Conservation (phyloP, 208 protist species). For the Trichomonas tenax region DNA sequence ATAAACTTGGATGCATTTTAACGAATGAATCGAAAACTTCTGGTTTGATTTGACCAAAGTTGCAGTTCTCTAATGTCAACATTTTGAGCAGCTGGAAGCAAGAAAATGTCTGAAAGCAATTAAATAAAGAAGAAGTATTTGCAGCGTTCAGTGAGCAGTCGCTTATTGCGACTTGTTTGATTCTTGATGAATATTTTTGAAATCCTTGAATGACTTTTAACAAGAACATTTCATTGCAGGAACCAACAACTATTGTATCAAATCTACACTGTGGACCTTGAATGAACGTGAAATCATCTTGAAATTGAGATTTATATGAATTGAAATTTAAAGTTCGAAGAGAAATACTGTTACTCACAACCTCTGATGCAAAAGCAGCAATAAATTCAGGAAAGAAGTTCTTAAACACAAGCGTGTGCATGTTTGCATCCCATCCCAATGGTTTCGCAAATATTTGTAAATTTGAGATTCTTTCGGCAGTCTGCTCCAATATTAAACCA, state of each 20-base stretch:
- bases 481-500: neutral
- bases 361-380: neutral
- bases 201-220: neutral
- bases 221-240: neutral
- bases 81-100: neutral
- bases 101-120: neutral
- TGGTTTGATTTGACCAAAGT: neutral
- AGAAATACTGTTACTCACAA: neutral
- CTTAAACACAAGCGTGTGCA: neutral
- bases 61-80: neutral
- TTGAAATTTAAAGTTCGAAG: neutral
- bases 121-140: neutral
- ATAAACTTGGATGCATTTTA: neutral
- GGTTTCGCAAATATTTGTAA: neutral
- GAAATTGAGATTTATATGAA: neutral
- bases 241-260: neutral
- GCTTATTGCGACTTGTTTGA: neutral
- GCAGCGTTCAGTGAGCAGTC: neutral
- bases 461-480: neutral
- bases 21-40: neutral
- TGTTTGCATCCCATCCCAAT: neutral
- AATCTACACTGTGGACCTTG: neutral
- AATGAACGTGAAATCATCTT: neutral
- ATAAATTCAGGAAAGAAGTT: neutral
- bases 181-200: neutral